Evolutionary conservation across 495 filamentous ascomycete species (phyloP).

Genomic region (Penicillium crystallinum): DNA sequence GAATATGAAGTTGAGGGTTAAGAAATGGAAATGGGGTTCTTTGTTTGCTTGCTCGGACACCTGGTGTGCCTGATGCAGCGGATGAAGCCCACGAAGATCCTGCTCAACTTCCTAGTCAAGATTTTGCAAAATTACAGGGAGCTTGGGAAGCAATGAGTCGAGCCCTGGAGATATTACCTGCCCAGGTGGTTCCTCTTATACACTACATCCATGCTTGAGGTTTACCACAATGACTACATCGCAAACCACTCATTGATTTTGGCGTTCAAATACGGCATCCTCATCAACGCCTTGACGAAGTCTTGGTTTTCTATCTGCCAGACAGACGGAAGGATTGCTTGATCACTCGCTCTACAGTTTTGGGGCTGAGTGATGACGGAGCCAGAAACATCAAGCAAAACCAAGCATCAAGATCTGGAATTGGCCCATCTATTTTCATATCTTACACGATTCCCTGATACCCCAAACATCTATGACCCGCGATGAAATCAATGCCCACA

Average conservation of each 20-base stretch:
- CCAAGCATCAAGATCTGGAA: background rate
- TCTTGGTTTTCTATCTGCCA: too few species aligned
- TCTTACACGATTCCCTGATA: background rate
- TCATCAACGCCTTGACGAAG: background rate
- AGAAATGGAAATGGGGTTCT: background rate
- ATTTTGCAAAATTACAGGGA: background rate
- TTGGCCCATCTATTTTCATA: background rate
- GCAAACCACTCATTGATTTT: background rate
- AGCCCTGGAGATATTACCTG: background rate
- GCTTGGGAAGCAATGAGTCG: background rate
- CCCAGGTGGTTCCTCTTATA: too few species aligned
- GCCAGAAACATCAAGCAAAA: background rate
- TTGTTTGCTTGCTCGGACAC: background rate
- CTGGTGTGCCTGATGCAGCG: background rate
- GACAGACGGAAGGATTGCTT: too few species aligned
- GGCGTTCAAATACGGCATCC: background rate
- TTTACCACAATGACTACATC: too few species aligned
- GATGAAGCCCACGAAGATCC: background rate
- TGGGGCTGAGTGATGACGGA: background rate
- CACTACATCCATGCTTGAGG: background rate
- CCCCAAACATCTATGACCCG: constrained; percentile 5
- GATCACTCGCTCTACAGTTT: background rate
- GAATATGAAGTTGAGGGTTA: constrained; percentile 50
- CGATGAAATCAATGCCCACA: background rate
- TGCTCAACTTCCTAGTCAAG: background rate